phyloP scores from a whole-genome alignment of 495 filamentous ascomycete species.

The Thozetella sp. region DNA sequence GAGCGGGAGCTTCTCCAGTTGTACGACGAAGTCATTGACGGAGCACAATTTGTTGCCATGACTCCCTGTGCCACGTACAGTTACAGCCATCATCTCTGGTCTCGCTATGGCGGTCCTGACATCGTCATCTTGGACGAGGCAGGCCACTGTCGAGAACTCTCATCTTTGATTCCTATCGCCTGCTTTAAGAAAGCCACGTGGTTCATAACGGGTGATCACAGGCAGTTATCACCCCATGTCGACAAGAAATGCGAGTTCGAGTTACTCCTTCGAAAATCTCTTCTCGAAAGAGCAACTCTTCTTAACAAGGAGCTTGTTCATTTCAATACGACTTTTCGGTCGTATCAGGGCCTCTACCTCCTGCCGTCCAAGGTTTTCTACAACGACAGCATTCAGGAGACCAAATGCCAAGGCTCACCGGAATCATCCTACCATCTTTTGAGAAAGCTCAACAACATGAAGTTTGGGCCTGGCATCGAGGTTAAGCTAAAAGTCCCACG shows the following conservation, averaged over 20 bases:
- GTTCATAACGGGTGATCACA: background rate
- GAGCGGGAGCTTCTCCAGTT: background rate
- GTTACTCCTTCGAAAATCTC: background rate
- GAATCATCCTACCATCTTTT: background rate
- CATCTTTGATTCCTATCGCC: background rate
- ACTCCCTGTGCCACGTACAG: background rate
- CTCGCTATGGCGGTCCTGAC: background rate
- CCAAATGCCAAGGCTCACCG: background rate
- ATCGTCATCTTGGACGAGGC: background rate
- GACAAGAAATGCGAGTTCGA: background rate
- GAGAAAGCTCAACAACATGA: background rate
- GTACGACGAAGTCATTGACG: background rate
- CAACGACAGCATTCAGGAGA: background rate
- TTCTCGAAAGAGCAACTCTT: slow-evolving; percentile 4
- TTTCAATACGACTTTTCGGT: background rate
- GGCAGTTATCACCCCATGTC: background rate
- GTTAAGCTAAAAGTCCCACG: background rate
- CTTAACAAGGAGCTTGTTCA: background rate
- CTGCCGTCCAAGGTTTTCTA: background rate
- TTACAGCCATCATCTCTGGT: background rate
- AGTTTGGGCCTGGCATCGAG: background rate
- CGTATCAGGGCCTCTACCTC: background rate
- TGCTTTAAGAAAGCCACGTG: background rate
- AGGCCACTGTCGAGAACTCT: background rate
- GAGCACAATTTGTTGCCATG: background rate